Percentiles rank a stretch among this genome's conserved stretches.
Conservation (phyloP, 192 early-diverging fungal species). For the Coemansia sp. region DNA sequence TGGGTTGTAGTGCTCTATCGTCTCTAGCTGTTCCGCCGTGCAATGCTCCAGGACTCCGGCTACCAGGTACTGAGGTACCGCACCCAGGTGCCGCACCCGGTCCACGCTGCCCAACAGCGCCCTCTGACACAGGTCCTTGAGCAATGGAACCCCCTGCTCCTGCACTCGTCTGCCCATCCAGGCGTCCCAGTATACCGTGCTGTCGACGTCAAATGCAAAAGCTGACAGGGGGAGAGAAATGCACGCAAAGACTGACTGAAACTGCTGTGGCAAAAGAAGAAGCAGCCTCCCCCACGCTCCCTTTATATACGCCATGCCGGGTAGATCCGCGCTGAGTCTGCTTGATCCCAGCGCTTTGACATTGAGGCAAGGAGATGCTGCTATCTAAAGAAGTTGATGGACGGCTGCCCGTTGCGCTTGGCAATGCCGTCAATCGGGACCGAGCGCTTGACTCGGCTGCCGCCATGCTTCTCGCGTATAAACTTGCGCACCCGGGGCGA, state of each 20-base stretch:
- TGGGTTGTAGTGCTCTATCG: conserved; percentile 36
- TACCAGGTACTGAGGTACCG: conserved; percentile 29
- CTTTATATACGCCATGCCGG: too few species aligned
- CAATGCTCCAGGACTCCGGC: conserved; percentile 24
- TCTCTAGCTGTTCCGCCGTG: conserved; percentile 37
- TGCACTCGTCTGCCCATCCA: too few species aligned
- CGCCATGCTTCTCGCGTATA: conserved; percentile 18
- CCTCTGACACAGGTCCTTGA: conserved; percentile 38
- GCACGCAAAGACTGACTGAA: neutral
- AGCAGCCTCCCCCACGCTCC: too few species aligned
- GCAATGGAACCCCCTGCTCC: conserved; percentile 8
- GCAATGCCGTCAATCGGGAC: conserved; percentile 38
- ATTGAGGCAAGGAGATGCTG: neutral
- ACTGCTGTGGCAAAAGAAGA: neutral
- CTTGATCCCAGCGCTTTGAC: too few species aligned
- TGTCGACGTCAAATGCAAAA: neutral
- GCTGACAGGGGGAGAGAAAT: neutral
- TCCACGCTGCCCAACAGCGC: conserved; percentile 20
- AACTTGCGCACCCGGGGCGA: conserved; percentile 16
- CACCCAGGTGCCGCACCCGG: conserved; percentile 23
- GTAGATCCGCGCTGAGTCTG: too few species aligned
- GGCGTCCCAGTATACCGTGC: too few species aligned
- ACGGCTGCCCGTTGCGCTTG: conserved; percentile 21
- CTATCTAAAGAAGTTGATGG: conserved; percentile 34
- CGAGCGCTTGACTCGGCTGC: conserved; percentile 24